Conservation (phyloP, 371 early-diverging fungal species). For the Conidiobolus incongruus region DNA sequence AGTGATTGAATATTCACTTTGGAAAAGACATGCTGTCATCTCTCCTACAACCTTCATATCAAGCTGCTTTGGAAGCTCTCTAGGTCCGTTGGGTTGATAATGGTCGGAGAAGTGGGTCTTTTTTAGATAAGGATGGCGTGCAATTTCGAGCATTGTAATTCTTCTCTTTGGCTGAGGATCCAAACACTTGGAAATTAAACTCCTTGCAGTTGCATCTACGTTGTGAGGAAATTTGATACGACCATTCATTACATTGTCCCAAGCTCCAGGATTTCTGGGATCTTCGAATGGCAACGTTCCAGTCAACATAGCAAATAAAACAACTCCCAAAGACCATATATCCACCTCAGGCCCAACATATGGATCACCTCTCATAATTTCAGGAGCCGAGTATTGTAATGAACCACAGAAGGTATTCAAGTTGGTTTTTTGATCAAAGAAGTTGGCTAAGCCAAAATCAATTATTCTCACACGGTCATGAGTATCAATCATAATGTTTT, state of each 20-base stretch:
- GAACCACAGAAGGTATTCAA: conserved; percentile 6
- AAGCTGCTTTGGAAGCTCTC: neutral
- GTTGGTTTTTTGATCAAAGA: conserved; percentile 1
- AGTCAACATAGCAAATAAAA: conserved; percentile 6
- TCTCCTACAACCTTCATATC: neutral
- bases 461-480: conserved; percentile 3
- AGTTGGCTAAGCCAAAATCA: conserved; percentile 7
- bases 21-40: conserved; percentile 4
- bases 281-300: conserved; percentile 6
- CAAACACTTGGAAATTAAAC: neutral
- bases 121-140: conserved; percentile 1
- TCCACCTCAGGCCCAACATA: conserved; percentile 7
- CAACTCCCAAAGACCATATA: conserved; percentile 7
- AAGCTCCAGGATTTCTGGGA: conserved; percentile 5
- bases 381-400: conserved; percentile 5
- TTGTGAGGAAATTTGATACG: neutral
- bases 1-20: neutral
- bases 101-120: neutral
- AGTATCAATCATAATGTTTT: conserved; percentile 5
- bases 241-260: conserved; percentile 5
- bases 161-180: conserved; percentile 3
- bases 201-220: neutral
- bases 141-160: conserved; percentile 1
- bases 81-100: neutral
- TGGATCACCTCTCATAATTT: conserved; percentile 6